Evolutionary conservation across 2,329 filamentous ascomycete genomes (phyloP).

Genomic region (Colletotrichum shisoi): DNA sequence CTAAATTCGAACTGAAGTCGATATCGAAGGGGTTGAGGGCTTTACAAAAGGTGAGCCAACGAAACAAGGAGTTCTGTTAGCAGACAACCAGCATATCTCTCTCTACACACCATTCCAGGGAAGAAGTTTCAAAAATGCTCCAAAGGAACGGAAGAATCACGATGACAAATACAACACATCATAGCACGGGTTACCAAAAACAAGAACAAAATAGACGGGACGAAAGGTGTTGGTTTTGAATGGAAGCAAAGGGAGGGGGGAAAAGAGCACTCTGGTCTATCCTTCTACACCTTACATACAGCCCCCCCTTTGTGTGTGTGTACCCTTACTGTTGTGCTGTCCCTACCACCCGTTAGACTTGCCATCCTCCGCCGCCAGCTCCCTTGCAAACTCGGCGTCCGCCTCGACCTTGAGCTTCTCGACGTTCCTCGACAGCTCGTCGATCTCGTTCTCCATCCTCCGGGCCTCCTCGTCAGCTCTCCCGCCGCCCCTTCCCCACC

Average conservation of each 20-base stretch:
- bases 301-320: not conserved
- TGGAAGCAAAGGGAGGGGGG: not conserved
- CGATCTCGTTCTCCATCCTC: conserved; percentile 50
- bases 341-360: conserved; percentile 19
- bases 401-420: conserved; percentile 54
- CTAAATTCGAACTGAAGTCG: not conserved
- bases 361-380: conserved; percentile 48
- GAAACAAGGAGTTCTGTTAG: not conserved
- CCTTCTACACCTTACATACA: not conserved
- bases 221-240: conserved; percentile 1
- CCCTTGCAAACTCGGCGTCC: conserved; percentile 58
- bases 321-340: not conserved
- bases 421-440: conserved; percentile 51
- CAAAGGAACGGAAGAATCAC: conserved; percentile 12
- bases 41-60: not conserved
- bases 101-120: not conserved
- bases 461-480: conserved; percentile 32
- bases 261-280: no score
- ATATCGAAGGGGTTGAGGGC: not conserved
- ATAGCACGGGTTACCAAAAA: conserved; percentile 24
- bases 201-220: conserved; percentile 15
- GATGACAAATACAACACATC: conserved; percentile 27
- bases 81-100: not conserved
- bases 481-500: conserved; percentile 25
- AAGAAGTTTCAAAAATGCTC: conserved; percentile 4